These are phyloP conservation scores for Aspergillus niger DNA, from an alignment of 2,329 filamentous ascomycete genomes.

Conservation along the genomic window DNA sequence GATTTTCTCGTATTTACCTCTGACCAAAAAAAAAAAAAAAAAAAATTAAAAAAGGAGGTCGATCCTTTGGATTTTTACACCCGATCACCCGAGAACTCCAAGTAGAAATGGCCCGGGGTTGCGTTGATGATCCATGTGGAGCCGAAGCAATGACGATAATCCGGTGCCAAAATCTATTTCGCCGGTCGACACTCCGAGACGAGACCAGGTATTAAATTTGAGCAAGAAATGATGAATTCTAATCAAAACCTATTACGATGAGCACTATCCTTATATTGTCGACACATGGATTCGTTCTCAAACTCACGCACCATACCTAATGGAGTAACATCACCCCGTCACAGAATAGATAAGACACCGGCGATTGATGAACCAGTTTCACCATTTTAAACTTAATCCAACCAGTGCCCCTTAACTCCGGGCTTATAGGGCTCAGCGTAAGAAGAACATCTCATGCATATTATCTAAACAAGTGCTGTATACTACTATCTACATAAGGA, in stretches of 20 bases:
- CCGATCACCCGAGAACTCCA: background rate
- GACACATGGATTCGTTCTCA: background rate
- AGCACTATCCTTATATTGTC: background rate
- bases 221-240: background rate
- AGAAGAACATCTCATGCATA: too few relatives aligned
- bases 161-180: background rate
- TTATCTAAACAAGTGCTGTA: too few relatives aligned
- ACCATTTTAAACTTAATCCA: background rate
- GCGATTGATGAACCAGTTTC: background rate
- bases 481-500: too few relatives aligned
- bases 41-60: background rate
- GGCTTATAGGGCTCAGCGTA: background rate
- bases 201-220: background rate
- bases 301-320: background rate
- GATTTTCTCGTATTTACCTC: background rate
- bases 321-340: background rate
- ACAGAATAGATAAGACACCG: background rate
- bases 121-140: slow-evolving; percentile 9
- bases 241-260: slow-evolving; percentile 3
- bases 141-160: slow-evolving; percentile 7
- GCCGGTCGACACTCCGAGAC: background rate
- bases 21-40: background rate
- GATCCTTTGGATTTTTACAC: background rate
- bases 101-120: slow-evolving; percentile 5
- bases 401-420: too few relatives aligned